Conservation (phyloP, 1,139 yeast genomes). For the Chernovozyma aurita region DNA sequence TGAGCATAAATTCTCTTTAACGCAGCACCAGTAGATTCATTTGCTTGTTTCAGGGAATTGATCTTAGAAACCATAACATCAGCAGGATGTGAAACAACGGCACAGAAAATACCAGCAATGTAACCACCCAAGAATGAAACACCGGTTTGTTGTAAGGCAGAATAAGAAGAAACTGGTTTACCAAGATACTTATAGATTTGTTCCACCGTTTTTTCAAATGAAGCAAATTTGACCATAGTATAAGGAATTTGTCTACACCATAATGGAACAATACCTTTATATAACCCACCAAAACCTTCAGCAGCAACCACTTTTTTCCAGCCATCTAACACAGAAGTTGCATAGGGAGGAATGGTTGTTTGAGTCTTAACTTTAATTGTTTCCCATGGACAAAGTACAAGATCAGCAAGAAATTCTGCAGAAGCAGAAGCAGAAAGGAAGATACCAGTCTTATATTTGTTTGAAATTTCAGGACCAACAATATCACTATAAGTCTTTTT, state of each 20-base stretch:
- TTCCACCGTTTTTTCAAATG: conserved; percentile 86
- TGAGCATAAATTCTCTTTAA: conserved; percentile 66
- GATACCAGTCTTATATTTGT: conserved; percentile 65
- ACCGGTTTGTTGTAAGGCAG: conserved; percentile 72
- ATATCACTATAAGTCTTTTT: conserved; percentile 69
- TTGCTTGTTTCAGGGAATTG: conserved; percentile 65
- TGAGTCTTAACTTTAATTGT: conserved; percentile 91
- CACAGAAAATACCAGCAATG: conserved; percentile 94
- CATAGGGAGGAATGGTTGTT: conserved; percentile 83
- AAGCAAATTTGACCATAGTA: conserved; percentile 93
- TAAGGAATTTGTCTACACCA: conserved; percentile 96
- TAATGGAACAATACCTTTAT: conserved; percentile 83
- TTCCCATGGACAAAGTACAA: conserved; percentile 87
- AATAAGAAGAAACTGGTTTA: conserved; percentile 35
- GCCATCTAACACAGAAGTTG: conserved; percentile 59
- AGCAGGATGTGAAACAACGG: conserved; percentile 92
- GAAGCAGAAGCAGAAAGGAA: conserved; percentile 83
- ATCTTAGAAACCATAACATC: conserved; percentile 95
- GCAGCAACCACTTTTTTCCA: conserved; percentile 58
- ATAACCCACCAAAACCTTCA: conserved; percentile 71
- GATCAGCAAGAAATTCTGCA: conserved; percentile 89
- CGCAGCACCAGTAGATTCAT: conserved; percentile 66
- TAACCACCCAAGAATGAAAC: conserved; percentile 93
- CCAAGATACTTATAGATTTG: conserved; percentile 54
- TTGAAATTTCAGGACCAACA: conserved; percentile 62